phyloP scores from a whole-genome alignment of 371 early-diverging fungal genomes.

The Lichtheimia corymbifera region DNA sequence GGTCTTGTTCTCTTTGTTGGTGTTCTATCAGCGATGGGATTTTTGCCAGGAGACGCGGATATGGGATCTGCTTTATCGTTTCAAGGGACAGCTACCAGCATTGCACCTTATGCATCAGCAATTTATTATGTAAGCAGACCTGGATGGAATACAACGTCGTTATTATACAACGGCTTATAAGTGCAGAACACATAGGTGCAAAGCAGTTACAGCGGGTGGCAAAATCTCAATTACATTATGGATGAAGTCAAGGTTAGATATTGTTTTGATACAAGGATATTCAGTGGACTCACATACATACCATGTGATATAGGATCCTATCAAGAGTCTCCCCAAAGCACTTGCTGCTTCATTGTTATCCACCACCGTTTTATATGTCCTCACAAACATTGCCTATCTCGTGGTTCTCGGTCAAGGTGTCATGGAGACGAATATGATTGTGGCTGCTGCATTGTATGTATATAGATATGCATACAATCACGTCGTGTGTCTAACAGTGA shows the following conservation, averaged over 20 bases:
- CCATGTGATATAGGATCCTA: conserved; percentile 29
- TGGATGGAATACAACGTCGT: too few relatives aligned
- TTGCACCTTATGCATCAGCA: conserved; percentile 45
- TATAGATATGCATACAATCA: neutral
- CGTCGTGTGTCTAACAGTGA: too few relatives aligned
- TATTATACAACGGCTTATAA: too few relatives aligned
- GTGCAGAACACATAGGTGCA: conserved; percentile 22
- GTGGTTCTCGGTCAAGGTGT: conserved; percentile 30
- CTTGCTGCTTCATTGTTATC: conserved; percentile 29
- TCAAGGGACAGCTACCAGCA: conserved; percentile 26
- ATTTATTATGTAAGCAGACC: conserved; percentile 33
- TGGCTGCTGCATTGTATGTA: conserved; percentile 46
- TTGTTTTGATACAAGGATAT: too few relatives aligned
- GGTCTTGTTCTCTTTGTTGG: conserved; percentile 29
- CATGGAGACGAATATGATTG: conserved; percentile 40
- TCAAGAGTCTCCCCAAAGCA: conserved; percentile 38
- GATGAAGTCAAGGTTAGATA: conserved; percentile 43
- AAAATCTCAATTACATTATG: conserved; percentile 36
- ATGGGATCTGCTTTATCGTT: conserved; percentile 33
- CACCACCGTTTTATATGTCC: conserved; percentile 32
- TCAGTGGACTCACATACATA: neutral
- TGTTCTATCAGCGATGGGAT: conserved; percentile 19
- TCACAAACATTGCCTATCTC: conserved; percentile 43
- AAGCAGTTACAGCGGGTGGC: conserved; percentile 45
- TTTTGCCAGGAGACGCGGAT: conserved; percentile 30